Evolutionary conservation across 73 alveolate species (phyloP), one percentile per base, ranked within the genome.

Genomic region (Paramecium biaurelia): DNA sequence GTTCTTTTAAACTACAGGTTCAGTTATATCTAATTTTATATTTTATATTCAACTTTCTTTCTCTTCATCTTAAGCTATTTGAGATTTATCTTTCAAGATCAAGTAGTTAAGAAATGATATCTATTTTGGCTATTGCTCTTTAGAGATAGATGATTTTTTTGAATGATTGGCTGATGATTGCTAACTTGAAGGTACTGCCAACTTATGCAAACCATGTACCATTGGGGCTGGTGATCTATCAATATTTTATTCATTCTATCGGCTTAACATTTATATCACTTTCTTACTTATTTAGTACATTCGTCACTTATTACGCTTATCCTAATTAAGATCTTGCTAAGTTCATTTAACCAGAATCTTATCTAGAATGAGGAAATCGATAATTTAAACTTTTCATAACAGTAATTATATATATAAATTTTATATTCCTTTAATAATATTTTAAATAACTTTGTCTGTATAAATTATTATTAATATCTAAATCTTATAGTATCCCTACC

Each of bases 1-100:
- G 86, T 89, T 92, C 92, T 85, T 95, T 28, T 49, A 85, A 18
- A 94, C 42, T 41, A 41, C 9, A 5, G 56, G 63, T 42, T 79
- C 90, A 41, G 14, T 24, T 23, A 37, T 34, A 20, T 37, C 87
- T 79, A 79, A n/a, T 79, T 42, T 42, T 28, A 72, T 72, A 72
- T 10, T 35, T 30, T 14, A 72, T 35, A 38, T 35, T n/a, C 28
- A 53, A 72, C 86, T 72, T 72, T 72, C 86, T 72, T 35, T 72
- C n/a, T 72, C 86, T 8, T 72, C 86, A 72, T 72, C 86, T 72
- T 72, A 32, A 28, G 9, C 15, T 35, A 35, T 72, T 21, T 72
- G 56, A 34, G 86, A 35, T 72, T 72, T 72, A 72, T 72, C 86
- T 37, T 72, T 72, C 38, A 72, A 49, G 7, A 72, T 72, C 34